These are phyloP conservation scores for Xylaria sp. DNA, from an alignment of 2,329 filamentous ascomycete genomes.

Conservation along the genomic window DNA sequence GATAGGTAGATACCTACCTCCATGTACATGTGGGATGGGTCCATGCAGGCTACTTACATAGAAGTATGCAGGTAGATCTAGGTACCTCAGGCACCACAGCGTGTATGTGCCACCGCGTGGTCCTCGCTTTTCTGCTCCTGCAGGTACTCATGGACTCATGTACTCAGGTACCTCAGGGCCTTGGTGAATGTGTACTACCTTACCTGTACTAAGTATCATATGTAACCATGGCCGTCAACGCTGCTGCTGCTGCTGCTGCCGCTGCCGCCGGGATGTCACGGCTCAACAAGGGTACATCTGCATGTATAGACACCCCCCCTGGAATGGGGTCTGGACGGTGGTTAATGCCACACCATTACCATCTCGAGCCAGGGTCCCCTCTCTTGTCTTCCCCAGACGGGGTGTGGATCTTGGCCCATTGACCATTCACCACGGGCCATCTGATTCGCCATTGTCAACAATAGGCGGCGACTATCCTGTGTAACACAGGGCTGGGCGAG, in stretches of 20 bases:
- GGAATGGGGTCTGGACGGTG: not conserved
- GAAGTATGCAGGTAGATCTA: not conserved
- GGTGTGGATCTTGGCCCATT: not conserved
- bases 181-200: not conserved
- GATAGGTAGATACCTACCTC: constrained; percentile 2
- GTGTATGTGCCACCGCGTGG: constrained; percentile 21
- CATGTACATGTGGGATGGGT: not conserved
- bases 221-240: constrained; percentile 2
- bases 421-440: not conserved
- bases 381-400: not conserved
- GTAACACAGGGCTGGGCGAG: not conserved
- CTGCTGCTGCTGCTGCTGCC: not conserved
- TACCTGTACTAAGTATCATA: not conserved
- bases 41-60: not conserved
- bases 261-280: too few relatives aligned
- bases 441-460: too few relatives aligned
- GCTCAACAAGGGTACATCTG: not conserved
- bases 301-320: not conserved
- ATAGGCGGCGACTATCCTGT: not conserved
- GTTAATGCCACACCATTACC: constrained; percentile 8
- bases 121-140: constrained; percentile 22
- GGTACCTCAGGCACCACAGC: not conserved
- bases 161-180: not conserved
- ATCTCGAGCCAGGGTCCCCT: not conserved
- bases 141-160: not conserved